Evolutionary conservation across 768 basidiomycete species (phyloP).

Genomic region (Boletus coccyginus): DNA sequence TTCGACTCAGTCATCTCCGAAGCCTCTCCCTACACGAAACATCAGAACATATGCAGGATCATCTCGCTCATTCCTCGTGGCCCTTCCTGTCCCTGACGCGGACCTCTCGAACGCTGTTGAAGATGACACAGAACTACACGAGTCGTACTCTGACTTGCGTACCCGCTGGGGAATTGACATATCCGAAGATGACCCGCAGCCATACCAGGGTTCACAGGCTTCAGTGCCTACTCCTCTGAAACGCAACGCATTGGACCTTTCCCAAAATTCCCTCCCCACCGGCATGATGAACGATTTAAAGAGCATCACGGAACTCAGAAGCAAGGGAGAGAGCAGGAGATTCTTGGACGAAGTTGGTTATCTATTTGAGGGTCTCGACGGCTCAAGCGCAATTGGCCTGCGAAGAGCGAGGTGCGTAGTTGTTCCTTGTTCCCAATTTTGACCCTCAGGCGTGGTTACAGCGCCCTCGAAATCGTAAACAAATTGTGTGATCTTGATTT

Average conservation of each 20-base stretch:
- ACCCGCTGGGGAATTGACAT: constrained; percentile 80
- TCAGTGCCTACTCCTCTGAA: constrained; percentile 3
- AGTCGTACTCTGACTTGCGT: constrained; percentile 74
- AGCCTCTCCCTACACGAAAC: constrained; percentile 30
- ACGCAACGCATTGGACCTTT: constrained; percentile 34
- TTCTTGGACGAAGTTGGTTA: constrained; percentile 86
- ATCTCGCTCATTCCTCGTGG: constrained; percentile 77
- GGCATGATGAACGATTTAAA: constrained; percentile 73
- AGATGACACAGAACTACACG: constrained; percentile 53
- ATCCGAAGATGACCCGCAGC: constrained; percentile 68
- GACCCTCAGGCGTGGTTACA: constrained; percentile 26
- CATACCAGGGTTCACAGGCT: constrained; percentile 13
- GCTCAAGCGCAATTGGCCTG: constrained; percentile 48
- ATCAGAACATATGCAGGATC: constrained; percentile 71
- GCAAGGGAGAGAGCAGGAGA: constrained; percentile 74
- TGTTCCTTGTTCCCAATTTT: neutral
- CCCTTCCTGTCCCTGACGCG: constrained; percentile 43
- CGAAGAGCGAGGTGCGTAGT: constrained; percentile 61
- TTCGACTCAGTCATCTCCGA: constrained; percentile 26
- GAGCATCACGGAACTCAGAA: constrained; percentile 77
- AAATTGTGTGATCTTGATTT: constrained; percentile 76
- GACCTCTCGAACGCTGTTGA: constrained; percentile 35
- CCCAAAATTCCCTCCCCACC: constrained; percentile 41
- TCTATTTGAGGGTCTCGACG: constrained; percentile 75
- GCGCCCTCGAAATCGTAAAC: constrained; percentile 72